A percentile compares a stretch with the other conserved stretches of the same genome.
Evolutionary conservation across 2,329 filamentous ascomycete genomes (phyloP).

Genomic region (Tolypocladium endophyticum): DNA sequence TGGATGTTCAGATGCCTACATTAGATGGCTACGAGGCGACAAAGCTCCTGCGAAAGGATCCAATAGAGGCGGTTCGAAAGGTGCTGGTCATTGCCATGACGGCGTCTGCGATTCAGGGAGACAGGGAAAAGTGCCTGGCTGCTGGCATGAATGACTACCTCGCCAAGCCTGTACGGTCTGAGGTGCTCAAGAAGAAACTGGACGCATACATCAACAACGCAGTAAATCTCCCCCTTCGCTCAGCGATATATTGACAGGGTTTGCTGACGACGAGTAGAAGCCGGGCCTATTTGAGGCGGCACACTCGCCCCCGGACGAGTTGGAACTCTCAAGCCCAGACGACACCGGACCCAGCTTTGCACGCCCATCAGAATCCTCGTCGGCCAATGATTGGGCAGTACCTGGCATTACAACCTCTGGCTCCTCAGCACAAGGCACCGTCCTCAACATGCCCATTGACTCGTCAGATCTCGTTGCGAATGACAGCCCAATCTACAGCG

Average conservation of each 20-base stretch:
- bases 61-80: slow-evolving; percentile 64
- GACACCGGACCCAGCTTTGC: not conserved
- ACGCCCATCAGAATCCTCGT: not conserved
- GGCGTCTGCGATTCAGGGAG: slow-evolving; percentile 85
- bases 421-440: slow-evolving; percentile 19
- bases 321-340: not conserved
- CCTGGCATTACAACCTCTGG: slow-evolving; percentile 9
- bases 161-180: slow-evolving; percentile 86
- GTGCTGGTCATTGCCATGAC: slow-evolving; percentile 97
- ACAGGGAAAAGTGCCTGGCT: slow-evolving; percentile 89
- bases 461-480: slow-evolving; percentile 12
- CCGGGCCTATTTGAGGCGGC: not conserved
- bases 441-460: slow-evolving; percentile 21
- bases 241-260: no score
- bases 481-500: slow-evolving; percentile 14
- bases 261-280: not conserved
- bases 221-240: slow-evolving; percentile 9
- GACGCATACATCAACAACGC: slow-evolving; percentile 40
- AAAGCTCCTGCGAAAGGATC: slow-evolving; percentile 66
- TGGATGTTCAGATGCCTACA: slow-evolving; percentile 96
- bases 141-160: slow-evolving; percentile 97
- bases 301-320: not conserved
- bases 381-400: slow-evolving; percentile 2
- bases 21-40: slow-evolving; percentile 90
- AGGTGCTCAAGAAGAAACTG: slow-evolving; percentile 76